Base-by-base conservation (phyloP, 768 basidiomycete genomes). In the Cystobasidiopsis lactophilus region DNA sequence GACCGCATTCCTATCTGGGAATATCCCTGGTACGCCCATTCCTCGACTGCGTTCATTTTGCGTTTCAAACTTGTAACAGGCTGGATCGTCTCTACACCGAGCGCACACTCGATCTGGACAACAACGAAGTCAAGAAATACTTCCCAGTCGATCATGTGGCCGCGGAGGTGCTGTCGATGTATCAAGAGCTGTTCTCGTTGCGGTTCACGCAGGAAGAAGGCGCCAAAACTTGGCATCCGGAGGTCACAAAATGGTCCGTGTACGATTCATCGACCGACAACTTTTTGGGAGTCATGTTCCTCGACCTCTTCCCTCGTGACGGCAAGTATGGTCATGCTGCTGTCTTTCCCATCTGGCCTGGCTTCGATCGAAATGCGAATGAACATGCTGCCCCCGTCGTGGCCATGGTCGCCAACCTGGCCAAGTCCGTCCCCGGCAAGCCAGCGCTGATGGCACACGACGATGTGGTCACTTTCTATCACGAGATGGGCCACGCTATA, bases 401-500 rank as follows among this genome's bases (percentile, higher is more conserved):
- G 47, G 30, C 16, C 3, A 88, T 88, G 85, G 85, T 88, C 5
- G 85, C 85, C 37, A 88, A 86, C 64, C 74, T 89, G 10, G 82
- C 85, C 3, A 89, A 88, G 63, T 73, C 82, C 3, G 84, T 82
- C 1, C 75, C 78, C 1, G 76, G 78, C 5, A 77, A 78, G 54
- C 83, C 83, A 1, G 83, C 82, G 19, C 69, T 85, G 33, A 82
- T 89, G 82, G n/a, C 2, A 7, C 82, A 85, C 56, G 77, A 79
- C 59, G 82, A 85, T 53, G 83, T 84, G 1, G 82, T 83, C 11
- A 88, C 84, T 0, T 84, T 86, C 69, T 85, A 86, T 75, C 85
- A 88, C 59, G 85, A 85, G 66, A 37, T 57, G 21, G 61, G 60
- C 4, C 59, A 55, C n/a, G n/a, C n/a, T n/a, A n/a, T n/a, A n/a